phyloP scores from a whole-genome alignment of 2,329 filamentous ascomycete genomes.

The Fusarium aywerte region DNA sequence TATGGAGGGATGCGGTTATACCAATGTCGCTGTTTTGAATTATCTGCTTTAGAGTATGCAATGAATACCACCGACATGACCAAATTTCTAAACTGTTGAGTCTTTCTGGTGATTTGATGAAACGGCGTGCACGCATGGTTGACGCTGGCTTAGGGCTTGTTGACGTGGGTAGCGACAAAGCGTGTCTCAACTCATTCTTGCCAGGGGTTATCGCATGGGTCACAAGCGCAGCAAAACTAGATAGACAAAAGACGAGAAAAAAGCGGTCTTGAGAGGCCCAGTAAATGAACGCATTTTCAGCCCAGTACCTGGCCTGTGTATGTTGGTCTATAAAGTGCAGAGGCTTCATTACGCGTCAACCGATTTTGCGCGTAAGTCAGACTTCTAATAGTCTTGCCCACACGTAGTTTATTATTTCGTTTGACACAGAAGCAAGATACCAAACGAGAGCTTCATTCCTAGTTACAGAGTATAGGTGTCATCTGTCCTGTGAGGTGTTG shows the following conservation, averaged over 20 bases:
- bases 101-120: neutral
- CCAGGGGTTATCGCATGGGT: slow-evolving; percentile 42
- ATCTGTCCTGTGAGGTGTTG: slow-evolving; percentile 25
- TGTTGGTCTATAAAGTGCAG: slow-evolving; percentile 2
- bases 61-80: slow-evolving; percentile 10
- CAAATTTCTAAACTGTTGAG: neutral
- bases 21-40: slow-evolving; percentile 40
- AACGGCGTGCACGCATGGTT: slow-evolving; percentile 9
- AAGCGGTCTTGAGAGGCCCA: neutral
- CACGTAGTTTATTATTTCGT: neutral
- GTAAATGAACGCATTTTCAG: neutral
- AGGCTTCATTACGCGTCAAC: slow-evolving; percentile 17
- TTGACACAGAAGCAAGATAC: neutral
- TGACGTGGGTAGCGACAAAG: slow-evolving; percentile 37
- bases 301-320: neutral
- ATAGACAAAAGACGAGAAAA: neutral
- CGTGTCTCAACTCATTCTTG: slow-evolving; percentile 36
- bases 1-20: slow-evolving; percentile 34
- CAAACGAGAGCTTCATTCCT: neutral
- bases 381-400: neutral
- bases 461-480: neutral
- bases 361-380: slow-evolving; percentile 28
- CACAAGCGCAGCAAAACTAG: neutral
- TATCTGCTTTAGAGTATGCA: slow-evolving; percentile 20
- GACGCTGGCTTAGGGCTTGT: slow-evolving; percentile 43